Conservation (phyloP, 768 basidiomycete genomes). For the Phylloporus arenicola region DNA sequence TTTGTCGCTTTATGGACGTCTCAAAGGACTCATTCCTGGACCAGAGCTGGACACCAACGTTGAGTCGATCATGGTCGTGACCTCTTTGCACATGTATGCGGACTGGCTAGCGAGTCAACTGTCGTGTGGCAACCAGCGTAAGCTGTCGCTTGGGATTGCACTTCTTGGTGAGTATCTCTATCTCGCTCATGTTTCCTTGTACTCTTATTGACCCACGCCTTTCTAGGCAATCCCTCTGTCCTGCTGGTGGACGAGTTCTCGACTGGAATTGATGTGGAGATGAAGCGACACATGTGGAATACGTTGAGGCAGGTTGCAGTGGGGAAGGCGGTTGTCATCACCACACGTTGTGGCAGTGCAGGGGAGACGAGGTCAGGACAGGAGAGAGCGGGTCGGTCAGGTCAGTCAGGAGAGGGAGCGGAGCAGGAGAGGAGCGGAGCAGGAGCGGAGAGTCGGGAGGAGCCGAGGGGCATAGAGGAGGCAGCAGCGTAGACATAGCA, state of each 20-base stretch:
- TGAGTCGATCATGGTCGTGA: constrained; percentile 51
- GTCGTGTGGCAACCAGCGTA: constrained; percentile 77
- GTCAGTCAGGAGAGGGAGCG: too few relatives aligned
- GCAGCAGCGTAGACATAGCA: too few relatives aligned
- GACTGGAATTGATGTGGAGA: constrained; percentile 77
- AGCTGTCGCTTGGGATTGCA: constrained; percentile 62
- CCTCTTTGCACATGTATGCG: constrained; percentile 54
- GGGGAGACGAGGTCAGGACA: too few relatives aligned
- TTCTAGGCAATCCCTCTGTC: constrained; percentile 65
- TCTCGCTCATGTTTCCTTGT: not conserved
- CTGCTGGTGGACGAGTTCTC: constrained; percentile 81
- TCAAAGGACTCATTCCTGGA: constrained; percentile 59
- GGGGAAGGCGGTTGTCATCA: constrained; percentile 68
- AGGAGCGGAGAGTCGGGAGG: too few relatives aligned
- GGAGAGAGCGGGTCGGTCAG: too few relatives aligned
- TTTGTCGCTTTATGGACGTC: constrained; percentile 60
- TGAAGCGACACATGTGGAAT: constrained; percentile 80
- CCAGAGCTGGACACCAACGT: constrained; percentile 49
- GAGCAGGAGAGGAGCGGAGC: too few relatives aligned
- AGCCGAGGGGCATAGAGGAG: too few relatives aligned
- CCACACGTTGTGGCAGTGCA: too few relatives aligned
- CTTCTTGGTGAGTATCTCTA: constrained; percentile 46
- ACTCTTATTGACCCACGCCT: constrained; percentile 14
- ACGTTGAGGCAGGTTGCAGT: constrained; percentile 59
- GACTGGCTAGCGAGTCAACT: constrained; percentile 69